Conservation (phyloP, 495 filamentous ascomycete species). For the Articulospora tetracladia region DNA sequence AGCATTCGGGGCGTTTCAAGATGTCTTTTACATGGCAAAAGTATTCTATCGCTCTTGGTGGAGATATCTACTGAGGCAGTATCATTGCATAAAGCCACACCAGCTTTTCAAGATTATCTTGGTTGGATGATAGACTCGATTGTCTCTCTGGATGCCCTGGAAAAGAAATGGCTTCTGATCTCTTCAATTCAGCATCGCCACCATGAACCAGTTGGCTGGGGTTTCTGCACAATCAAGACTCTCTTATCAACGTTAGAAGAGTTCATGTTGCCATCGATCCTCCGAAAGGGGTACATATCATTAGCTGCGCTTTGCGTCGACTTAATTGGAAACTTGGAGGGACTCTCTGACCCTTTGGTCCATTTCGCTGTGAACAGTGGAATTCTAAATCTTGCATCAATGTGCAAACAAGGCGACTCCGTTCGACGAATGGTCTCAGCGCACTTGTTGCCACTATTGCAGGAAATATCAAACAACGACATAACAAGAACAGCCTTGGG, state of each 20-base stretch:
- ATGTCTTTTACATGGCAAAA: constrained; percentile 24
- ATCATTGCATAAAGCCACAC: constrained; percentile 16
- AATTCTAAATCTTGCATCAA: constrained; percentile 14
- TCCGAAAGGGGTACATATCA: constrained; percentile 21
- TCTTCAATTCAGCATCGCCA: not conserved
- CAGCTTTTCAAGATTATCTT: constrained; percentile 25
- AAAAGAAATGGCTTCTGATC: constrained; percentile 13
- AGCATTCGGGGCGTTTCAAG: constrained; percentile 2
- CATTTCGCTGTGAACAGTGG: constrained; percentile 9
- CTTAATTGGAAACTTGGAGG: constrained; percentile 4
- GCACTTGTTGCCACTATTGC: constrained; percentile 16
- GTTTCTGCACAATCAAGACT: not conserved
- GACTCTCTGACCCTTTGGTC: not conserved
- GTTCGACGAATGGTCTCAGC: constrained; percentile 7
- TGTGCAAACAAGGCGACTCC: constrained; percentile 18
- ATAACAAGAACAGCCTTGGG: constrained; percentile 3
- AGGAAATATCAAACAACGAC: constrained; percentile 8
- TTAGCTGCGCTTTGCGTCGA: constrained; percentile 14
- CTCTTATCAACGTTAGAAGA: constrained; percentile 10
- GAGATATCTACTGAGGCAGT: constrained; percentile 25
- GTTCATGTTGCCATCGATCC: constrained; percentile 4
- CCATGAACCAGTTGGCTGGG: not conserved
- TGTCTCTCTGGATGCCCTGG: constrained; percentile 12
- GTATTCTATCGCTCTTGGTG: constrained; percentile 31
- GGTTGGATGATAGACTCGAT: constrained; percentile 27